These are phyloP conservation scores for Eutrema japonicum DNA, from an alignment of 345 rosid species.

Conservation along the genomic window DNA sequence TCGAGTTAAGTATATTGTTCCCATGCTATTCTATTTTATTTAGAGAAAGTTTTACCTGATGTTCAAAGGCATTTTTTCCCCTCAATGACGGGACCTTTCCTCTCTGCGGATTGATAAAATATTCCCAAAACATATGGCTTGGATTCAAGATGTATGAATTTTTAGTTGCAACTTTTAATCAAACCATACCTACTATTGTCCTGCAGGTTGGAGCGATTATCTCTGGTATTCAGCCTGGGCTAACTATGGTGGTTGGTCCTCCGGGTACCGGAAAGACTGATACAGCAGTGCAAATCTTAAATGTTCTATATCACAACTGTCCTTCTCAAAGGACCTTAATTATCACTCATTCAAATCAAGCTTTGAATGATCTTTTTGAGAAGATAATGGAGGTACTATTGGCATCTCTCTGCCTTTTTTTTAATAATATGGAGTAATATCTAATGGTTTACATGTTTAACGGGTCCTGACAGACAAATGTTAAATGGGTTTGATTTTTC, in stretches of 20 bases:
- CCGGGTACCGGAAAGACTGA: conserved; percentile 99
- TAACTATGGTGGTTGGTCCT: conserved; percentile 99
- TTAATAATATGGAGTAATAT: background rate
- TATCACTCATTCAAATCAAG: conserved; percentile 98
- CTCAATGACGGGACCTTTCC: background rate
- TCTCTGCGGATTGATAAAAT: conserved; percentile 12
- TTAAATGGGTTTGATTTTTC: conserved; percentile 43
- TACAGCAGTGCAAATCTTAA: conserved; percentile 96
- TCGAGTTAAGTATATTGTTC: conserved; percentile 5
- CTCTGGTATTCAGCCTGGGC: conserved; percentile 97
- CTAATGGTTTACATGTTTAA: conserved; percentile 15
- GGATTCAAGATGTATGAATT: background rate
- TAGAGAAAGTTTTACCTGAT: conserved; percentile 20
- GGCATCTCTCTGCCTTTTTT: conserved; percentile 9
- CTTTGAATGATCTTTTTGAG: conserved; percentile 98
- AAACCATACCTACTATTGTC: conserved; percentile 23
- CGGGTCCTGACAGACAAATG: conserved; percentile 9
- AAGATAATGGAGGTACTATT: conserved; percentile 84
- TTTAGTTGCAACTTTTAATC: conserved; percentile 20
- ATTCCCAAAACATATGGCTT: conserved; percentile 3
- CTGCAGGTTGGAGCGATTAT: conserved; percentile 94
- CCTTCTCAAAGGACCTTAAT: conserved; percentile 97
- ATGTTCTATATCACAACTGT: conserved; percentile 95
- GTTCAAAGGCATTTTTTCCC: conserved; percentile 7
- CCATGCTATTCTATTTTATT: conserved; percentile 11